Evolutionary conservation across 2,329 filamentous ascomycete genomes (phyloP).

Genomic region (Peltaster fructicola): DNA sequence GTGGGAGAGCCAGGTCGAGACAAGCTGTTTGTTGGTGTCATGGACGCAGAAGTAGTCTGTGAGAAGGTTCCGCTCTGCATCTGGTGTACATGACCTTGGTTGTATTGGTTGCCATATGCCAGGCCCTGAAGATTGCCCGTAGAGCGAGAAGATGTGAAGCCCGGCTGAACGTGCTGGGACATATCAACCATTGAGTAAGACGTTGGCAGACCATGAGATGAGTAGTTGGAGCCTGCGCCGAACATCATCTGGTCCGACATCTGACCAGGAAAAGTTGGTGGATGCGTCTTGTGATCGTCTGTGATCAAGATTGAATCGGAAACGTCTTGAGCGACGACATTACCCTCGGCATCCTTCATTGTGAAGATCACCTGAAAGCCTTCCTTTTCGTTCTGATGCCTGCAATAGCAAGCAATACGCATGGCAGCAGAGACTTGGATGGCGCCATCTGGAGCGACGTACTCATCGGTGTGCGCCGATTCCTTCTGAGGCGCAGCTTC

Average conservation of each 20-base stretch:
- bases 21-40: slow-evolving; percentile 29
- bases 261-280: slow-evolving; percentile 12
- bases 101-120: slow-evolving; percentile 19
- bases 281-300: slow-evolving; percentile 86
- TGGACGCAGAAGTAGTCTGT: slow-evolving; percentile 26
- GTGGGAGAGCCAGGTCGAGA: slow-evolving; percentile 60
- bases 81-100: slow-evolving; percentile 20
- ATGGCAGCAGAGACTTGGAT: slow-evolving; percentile 75
- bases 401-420: slow-evolving; percentile 93
- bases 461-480: slow-evolving; percentile 10
- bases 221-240: slow-evolving; percentile 3
- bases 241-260: slow-evolving; percentile 4
- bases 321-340: slow-evolving; percentile 66
- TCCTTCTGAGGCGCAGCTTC: slow-evolving; percentile 19
- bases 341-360: slow-evolving; percentile 62
- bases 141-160: slow-evolving; percentile 41
- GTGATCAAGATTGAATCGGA: slow-evolving; percentile 90
- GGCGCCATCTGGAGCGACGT: slow-evolving; percentile 34
- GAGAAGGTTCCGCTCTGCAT: slow-evolving; percentile 16
- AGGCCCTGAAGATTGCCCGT: slow-evolving; percentile 45
- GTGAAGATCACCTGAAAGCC: slow-evolving; percentile 93
- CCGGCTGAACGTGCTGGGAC: slow-evolving; percentile 20
- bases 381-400: slow-evolving; percentile 83
- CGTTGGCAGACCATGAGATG: slow-evolving; percentile 14
- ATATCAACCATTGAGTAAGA: slow-evolving; percentile 23